Base-by-base conservation (phyloP, 805 yeast species). In the Torulaspora franciscae region DNA sequence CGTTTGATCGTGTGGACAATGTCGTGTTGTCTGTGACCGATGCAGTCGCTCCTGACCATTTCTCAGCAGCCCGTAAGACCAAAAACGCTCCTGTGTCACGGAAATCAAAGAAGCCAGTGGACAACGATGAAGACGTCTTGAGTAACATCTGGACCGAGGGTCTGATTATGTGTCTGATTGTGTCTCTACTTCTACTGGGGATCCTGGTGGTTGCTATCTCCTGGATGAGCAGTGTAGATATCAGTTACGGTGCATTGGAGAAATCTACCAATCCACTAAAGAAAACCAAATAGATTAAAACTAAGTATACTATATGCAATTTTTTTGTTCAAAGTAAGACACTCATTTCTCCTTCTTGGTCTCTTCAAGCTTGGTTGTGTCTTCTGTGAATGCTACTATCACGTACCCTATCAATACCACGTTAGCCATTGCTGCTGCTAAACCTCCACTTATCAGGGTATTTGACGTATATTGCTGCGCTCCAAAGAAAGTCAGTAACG, bases 191-290 rank as follows among this genome's bases (percentile, higher is more conserved):
- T 49, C 69, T 89, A 51, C 46, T 86, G 15, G 66, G 66, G 28
- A 71, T 87, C 32, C 68, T 87, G 44, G 59, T 71, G 40, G 68
- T 74, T 41, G 91, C 95, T 11, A 72, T 88, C 49, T 59, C 76
- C 41, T 87, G 95, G 93, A 68, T 87, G 38, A 61, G 78, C 19
- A 71, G 82, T 15, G 66, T 89, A 53, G 81, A 84, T 59, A 84
- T 89, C 55, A 77, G 91, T 58, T 88, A 89, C 71, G 79, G 79
- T 52, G 81, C 95, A 10, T 82, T 89, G 58, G 95, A 87, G 48
- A 85, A 81, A 47, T 52, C 65, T 26, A 51, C 63, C 4, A 61
- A 61, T 38, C 66, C 66, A 51, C 48, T 58, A 42, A 65, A 65
- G 55, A 65, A 61, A 47, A 60, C 49, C 33, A 58, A 59, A 42